Evolutionary conservation across 805 yeast genomes (phyloP).

Genomic region (Millerago galiae): DNA sequence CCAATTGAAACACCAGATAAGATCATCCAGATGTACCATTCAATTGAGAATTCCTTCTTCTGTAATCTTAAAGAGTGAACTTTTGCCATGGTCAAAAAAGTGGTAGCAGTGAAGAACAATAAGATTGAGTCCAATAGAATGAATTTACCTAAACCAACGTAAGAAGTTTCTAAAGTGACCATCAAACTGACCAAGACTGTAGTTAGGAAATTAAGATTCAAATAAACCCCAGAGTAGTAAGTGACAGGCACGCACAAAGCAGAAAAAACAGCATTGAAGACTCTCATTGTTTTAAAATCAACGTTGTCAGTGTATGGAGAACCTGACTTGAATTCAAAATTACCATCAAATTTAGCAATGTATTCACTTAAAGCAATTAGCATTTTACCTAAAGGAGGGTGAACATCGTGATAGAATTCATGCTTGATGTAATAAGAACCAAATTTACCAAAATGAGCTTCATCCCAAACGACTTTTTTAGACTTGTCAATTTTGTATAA

Average conservation of each 20-base stretch:
- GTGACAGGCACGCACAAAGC: conserved; percentile 65
- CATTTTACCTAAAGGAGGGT: conserved; percentile 83
- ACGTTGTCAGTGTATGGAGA: conserved; percentile 52
- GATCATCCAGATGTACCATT: conserved; percentile 50
- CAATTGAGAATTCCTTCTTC: conserved; percentile 30
- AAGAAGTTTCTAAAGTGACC: conserved; percentile 64
- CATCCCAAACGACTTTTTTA: conserved; percentile 76
- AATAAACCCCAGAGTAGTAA: conserved; percentile 58
- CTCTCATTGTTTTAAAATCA: conserved; percentile 60
- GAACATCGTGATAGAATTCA: conserved; percentile 81
- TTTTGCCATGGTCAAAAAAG: conserved; percentile 54
- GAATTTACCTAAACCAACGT: conserved; percentile 65
- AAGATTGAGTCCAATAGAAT: conserved; percentile 73
- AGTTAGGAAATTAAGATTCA: conserved; percentile 45
- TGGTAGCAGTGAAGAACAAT: conserved; percentile 66
- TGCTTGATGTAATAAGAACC: conserved; percentile 75
- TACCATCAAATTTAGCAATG: conserved; percentile 75
- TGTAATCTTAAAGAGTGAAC: conserved; percentile 40
- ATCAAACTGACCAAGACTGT: conserved; percentile 55
- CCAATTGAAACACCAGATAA: conserved; percentile 67
- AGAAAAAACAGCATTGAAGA: conserved; percentile 65
- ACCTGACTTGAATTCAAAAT: conserved; percentile 71
- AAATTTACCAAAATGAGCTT: conserved; percentile 84
- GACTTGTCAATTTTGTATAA: conserved; percentile 52
- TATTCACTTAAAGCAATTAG: conserved; percentile 72